Conservation (phyloP, 176 grass and related monocot genomes). For the Eragrostis nindensis region DNA sequence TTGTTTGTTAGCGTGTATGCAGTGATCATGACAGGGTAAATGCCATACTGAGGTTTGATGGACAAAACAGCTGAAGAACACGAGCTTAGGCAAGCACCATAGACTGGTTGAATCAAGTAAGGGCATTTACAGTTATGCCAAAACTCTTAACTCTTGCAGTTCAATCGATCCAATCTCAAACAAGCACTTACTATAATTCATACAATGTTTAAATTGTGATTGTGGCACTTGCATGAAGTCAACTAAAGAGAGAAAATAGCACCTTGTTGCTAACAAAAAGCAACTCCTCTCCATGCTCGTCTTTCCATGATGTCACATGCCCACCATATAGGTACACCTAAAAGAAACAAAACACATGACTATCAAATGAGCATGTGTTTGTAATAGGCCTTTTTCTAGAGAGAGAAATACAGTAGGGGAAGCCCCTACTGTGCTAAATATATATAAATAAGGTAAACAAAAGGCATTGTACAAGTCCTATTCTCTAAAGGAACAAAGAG, state of each 20-base stretch:
- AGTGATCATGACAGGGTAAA: neutral
- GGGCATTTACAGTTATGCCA: neutral
- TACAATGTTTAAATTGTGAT: slow-evolving; percentile 12
- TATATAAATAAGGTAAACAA: no score
- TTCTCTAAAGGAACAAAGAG: no score
- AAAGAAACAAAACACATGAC: slow-evolving; percentile 27
- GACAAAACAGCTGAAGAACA: neutral
- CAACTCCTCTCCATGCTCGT: slow-evolving; percentile 73
- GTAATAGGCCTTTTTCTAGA: no score
- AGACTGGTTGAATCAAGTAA: slow-evolving; percentile 14
- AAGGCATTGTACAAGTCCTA: no score
- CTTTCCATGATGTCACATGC: slow-evolving; percentile 85
- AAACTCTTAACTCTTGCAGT: neutral
- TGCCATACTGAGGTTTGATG: neutral
- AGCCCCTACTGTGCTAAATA: no score
- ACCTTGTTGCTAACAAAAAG: slow-evolving; percentile 88
- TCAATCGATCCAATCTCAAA: neutral
- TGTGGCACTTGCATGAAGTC: neutral
- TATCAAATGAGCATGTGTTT: slow-evolving; percentile 21
- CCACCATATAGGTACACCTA: slow-evolving; percentile 79
- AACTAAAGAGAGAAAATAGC: slow-evolving; percentile 16
- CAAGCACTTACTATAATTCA: neutral
- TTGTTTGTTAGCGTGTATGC: slow-evolving; percentile 11
- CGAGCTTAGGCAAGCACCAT: neutral
- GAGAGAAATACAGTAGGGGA: no score